Conservation (phyloP, 2,329 filamentous ascomycete genomes). For the Fusarium napiforme region DNA sequence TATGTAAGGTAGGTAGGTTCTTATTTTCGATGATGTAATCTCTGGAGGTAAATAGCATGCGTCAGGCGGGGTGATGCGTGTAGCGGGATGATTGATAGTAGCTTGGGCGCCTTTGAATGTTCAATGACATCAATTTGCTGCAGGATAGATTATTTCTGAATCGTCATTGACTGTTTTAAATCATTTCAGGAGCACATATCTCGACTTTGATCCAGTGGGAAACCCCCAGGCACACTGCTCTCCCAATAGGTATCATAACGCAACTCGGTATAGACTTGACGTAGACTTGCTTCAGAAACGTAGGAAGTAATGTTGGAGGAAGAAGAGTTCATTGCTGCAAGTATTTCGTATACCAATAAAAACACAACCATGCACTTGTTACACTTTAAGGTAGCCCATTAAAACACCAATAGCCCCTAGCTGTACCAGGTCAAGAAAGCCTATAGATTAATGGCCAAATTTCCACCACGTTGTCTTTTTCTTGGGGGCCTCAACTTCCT, state of each 20-base stretch:
- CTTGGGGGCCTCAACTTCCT: constrained; percentile 17
- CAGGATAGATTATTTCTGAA: neutral
- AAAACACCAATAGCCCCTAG: constrained; percentile 12
- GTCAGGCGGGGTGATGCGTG: constrained; percentile 31
- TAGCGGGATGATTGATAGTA: constrained; percentile 22
- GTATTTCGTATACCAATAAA: constrained; percentile 7
- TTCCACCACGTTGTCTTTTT: constrained; percentile 28
- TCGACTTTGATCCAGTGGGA: neutral
- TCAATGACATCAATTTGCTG: neutral
- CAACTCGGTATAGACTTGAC: neutral
- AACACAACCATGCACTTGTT: neutral
- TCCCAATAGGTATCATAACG: neutral
- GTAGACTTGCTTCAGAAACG: neutral
- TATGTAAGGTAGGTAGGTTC: constrained; percentile 4
- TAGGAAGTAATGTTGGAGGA: neutral
- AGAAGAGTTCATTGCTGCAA: neutral
- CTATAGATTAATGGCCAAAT: constrained; percentile 15
- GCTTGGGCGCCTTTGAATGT: neutral
- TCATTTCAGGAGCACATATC: neutral
- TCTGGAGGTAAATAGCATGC: constrained; percentile 30
- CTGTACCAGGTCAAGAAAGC: neutral
- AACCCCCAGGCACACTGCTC: neutral
- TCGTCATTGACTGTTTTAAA: neutral
- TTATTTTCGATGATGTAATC: constrained; percentile 46
- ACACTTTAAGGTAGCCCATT: neutral